Base-by-base conservation (phyloP, 306 rosid species). In the Acacia confusa region DNA sequence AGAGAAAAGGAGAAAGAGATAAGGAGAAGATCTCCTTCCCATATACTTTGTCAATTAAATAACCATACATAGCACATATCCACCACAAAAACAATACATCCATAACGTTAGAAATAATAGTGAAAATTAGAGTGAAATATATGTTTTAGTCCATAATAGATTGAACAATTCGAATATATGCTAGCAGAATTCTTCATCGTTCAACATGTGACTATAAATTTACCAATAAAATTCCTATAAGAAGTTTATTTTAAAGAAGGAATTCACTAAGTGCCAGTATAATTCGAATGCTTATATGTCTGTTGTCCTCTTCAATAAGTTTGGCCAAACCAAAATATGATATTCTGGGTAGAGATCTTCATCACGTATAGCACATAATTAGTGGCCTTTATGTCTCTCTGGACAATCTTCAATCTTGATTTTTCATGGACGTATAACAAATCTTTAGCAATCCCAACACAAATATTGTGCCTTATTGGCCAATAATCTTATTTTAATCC, bases 41-140 rank as follows among this genome's bases (percentile, higher is more conserved):
- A n/a, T n/a, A 92, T 60, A 92, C 94, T 77, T 93, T 93, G 6
- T 92, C 92, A 0, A 91, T 92, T 36, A 92, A 85, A 72, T 92
- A 84, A 78, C 95, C 95, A 10, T 85, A 83, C 91, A 89, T 82
- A 0, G 92, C 88, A 88, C 82, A 61, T 91, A 86, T 66, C 88
- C 89, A 53, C 88, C 85, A n/a, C 34, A 79, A 38, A 69, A 67
- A 32, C 24, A 30, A 0, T 34, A 34, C 36, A 63, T 74, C 1
- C 70, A 30, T 13, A 38, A 45, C 9, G 4, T 20, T 4, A 43
- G 63, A 19, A 68, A 69, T 25, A 4, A 34, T 34, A 4, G 1
- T 20, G 24, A 11, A 40, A 70, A 45, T 45, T 36, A 17, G 24
- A 30, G 43, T 17, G 20, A 17, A 65, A 30, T 64, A 32, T 65